A percentile compares a stretch with the other conserved stretches of the same genome.
phyloP scores from a whole-genome alignment of 495 filamentous ascomycete genomes.

The Gamarada debralockiae region DNA sequence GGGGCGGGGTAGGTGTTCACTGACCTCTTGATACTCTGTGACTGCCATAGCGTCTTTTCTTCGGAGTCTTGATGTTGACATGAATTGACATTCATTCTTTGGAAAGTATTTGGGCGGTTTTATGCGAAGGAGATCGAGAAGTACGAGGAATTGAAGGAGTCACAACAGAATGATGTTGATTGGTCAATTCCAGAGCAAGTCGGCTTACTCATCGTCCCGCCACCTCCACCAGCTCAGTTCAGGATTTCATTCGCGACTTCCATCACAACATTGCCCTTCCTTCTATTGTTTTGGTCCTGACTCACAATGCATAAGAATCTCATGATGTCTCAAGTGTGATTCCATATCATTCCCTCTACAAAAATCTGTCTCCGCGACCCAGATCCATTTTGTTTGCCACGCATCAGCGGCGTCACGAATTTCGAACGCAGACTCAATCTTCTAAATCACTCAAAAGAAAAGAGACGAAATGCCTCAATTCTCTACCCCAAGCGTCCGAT shows the following conservation, averaged over 20 bases:
- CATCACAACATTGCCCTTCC: slow-evolving; percentile 7
- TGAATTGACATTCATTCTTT: neutral
- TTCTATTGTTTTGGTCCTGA: neutral
- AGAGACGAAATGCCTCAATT: slow-evolving; percentile 8
- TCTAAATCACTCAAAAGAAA: neutral
- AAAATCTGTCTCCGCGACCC: neutral
- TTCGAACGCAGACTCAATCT: neutral
- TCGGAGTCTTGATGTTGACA: neutral
- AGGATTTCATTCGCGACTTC: slow-evolving; percentile 14
- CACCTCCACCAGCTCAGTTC: neutral
- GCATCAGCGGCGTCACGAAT: too few species aligned
- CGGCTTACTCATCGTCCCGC: slow-evolving; percentile 3
- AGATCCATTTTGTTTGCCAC: neutral
- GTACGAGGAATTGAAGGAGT: too few species aligned
- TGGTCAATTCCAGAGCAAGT: slow-evolving; percentile 23
- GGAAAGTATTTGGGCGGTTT: too few species aligned
- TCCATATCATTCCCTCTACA: neutral
- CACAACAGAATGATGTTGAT: slow-evolving; percentile 3
- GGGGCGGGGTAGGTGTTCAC: neutral
- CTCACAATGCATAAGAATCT: neutral
- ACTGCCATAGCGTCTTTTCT: slow-evolving; percentile 11
- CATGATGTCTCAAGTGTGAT: neutral
- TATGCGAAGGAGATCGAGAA: neutral
- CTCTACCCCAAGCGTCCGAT: slow-evolving; percentile 40
- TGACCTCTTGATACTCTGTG: slow-evolving; percentile 21